phyloP scores from a whole-genome alignment of 305 asterid genomes.

The Solanum hybrid region DNA sequence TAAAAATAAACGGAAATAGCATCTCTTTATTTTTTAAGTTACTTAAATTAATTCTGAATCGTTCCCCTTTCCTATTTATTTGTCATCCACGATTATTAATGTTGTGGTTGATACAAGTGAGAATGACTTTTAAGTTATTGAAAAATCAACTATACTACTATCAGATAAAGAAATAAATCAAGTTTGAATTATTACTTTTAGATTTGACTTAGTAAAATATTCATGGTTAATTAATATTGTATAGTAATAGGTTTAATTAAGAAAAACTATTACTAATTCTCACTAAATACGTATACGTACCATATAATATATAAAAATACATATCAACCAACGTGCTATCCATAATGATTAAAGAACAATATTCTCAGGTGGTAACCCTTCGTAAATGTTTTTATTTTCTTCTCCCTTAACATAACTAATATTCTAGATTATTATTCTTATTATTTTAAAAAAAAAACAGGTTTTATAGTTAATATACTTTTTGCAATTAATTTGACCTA shows the following conservation, averaged over 20 bases:
- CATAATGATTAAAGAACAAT: background rate
- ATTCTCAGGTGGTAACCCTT: background rate
- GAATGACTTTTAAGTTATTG: background rate
- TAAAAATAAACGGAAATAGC: no score
- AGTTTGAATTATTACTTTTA: background rate
- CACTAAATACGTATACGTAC: background rate
- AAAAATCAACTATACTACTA: background rate
- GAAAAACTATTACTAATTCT: background rate
- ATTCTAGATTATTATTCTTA: background rate
- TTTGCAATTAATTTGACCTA: background rate
- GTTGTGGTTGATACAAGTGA: background rate
- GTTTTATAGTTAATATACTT: background rate
- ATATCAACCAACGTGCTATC: background rate
- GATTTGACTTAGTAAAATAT: constrained; percentile 1
- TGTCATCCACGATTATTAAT: background rate
- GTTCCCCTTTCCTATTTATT: background rate
- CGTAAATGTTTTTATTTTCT: background rate
- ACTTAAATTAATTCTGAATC: background rate
- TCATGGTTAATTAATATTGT: background rate
- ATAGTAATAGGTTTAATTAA: background rate
- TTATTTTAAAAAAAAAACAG: background rate
- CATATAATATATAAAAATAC: background rate
- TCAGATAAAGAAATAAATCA: background rate
- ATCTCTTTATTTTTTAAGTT: background rate
- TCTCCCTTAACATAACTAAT: background rate